Base-by-base conservation (phyloP, 1,284 basidiomycete genomes). In the Pterula multifida region DNA sequence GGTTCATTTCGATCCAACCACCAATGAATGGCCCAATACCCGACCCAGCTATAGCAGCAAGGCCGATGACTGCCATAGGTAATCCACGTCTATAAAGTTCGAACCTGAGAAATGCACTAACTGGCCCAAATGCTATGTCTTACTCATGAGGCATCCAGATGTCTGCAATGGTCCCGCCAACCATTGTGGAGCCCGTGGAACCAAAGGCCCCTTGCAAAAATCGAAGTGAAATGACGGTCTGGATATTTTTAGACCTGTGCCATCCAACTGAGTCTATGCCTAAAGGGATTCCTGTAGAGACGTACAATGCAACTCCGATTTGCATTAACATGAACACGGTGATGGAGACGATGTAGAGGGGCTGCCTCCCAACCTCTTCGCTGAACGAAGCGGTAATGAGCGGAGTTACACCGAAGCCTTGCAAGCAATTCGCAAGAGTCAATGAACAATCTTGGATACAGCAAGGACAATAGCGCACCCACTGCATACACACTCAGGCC, bases 161-260 rank as follows among this genome's bases (percentile, higher is more conserved):
- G 59, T 87, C 85, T 11, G 82, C 77, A 28, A 90, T 74, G 0
- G 81, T 85, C 1, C 86, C 86, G 13, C 85, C 85, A 2, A 89
- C 87, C 70, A 90, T 79, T 0, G 85, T 86, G 0, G 81, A 71
- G 60, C 67, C 69, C 1, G 71, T 81, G 44, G 67, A 88, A 0
- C 83, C 85, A 53, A 81, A 79, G 0, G 72, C 75, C 1, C 87
- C 87, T 46, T 77, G 73, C 1, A 90, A 59, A 53, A 89, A 78
- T 1, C 87, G 73, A 0, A 73, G 75, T 19, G 86, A 60, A 28
- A 88, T 70, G 17, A 90, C 77, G 0, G 82, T 84, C 39, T 79
- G 69, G 2, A 86, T 78, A 58, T 88, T 87, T 48, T 76, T 68
- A 0, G 80, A 70, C 42, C 81, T 42, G 26, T 47, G 22, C 6